phyloP scores from a whole-genome alignment of 306 rosid species.

The Oxytropis ochrocephala region DNA sequence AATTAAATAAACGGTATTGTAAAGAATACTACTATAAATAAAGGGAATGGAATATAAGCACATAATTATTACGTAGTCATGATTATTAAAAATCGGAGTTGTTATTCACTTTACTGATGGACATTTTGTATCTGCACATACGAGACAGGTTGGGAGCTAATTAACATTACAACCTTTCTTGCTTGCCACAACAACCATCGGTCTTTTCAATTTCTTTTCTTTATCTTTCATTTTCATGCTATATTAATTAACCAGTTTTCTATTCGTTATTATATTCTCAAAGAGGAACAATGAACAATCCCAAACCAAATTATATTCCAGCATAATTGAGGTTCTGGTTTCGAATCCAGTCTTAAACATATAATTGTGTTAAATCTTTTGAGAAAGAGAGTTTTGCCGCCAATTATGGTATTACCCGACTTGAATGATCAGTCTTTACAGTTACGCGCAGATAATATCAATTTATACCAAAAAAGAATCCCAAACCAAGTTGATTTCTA shows the following conservation, averaged over 20 bases:
- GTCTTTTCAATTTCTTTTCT: neutral
- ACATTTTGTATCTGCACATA: neutral
- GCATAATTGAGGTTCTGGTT: too few relatives aligned
- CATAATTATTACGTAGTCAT: constrained; percentile 1
- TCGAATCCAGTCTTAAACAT: too few relatives aligned
- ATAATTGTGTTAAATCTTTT: too few relatives aligned
- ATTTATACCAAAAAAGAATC: too few relatives aligned
- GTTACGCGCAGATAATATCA: too few relatives aligned
- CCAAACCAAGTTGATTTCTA: constrained; percentile 21
- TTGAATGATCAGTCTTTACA: too few relatives aligned
- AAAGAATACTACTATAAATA: neutral
- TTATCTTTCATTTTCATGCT: neutral
- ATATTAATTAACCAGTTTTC: constrained; percentile 1
- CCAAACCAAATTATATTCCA: constrained; percentile 22
- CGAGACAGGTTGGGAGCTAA: neutral
- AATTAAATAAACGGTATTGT: too few relatives aligned
- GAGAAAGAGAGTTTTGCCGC: too few relatives aligned
- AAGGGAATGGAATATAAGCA: neutral
- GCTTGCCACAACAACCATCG: neutral
- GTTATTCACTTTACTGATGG: neutral
- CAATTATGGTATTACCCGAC: too few relatives aligned
- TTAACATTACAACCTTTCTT: neutral
- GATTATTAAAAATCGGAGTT: neutral
- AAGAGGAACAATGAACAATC: constrained; percentile 25
- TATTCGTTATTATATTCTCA: neutral